phyloP scores from a whole-genome alignment of 2,329 filamentous ascomycete species.

The Exophiala calicioides region DNA sequence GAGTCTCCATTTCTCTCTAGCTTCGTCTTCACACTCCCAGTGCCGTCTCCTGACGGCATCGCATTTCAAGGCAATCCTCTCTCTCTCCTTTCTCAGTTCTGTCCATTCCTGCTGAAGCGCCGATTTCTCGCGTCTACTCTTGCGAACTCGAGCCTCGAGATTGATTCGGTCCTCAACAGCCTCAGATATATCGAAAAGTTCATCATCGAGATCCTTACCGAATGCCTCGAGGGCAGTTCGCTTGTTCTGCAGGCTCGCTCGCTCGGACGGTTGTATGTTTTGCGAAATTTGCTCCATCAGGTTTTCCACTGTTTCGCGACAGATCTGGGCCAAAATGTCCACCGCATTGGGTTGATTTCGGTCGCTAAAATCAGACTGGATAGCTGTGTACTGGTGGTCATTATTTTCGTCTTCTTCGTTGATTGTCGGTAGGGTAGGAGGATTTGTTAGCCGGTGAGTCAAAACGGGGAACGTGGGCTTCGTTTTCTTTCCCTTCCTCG shows the following conservation, averaged over 20 bases:
- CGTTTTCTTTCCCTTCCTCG: conserved; percentile 3
- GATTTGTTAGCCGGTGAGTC: conserved; percentile 34
- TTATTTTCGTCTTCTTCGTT: conserved; percentile 31
- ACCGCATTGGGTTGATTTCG: conserved; percentile 52
- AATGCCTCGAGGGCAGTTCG: conserved; percentile 52
- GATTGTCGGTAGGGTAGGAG: conserved; percentile 29
- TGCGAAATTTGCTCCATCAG: conserved; percentile 47
- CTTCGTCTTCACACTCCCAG: conserved; percentile 41
- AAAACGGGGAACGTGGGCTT: conserved; percentile 34
- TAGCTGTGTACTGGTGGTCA: not conserved
- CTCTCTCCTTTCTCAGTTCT: conserved; percentile 49
- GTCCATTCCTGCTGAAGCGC: conserved; percentile 51
- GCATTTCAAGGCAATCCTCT: conserved; percentile 52
- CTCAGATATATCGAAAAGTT: conserved; percentile 54
- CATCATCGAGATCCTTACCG: conserved; percentile 49
- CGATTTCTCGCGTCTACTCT: conserved; percentile 47
- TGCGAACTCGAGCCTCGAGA: conserved; percentile 48
- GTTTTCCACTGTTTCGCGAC: conserved; percentile 52
- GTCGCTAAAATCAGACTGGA: conserved; percentile 33
- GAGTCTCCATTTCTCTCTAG: conserved; percentile 29
- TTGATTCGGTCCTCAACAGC: conserved; percentile 53
- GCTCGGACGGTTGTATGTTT: conserved; percentile 30
- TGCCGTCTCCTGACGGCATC: conserved; percentile 50
- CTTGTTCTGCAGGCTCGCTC: conserved; percentile 42
- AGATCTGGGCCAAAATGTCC: conserved; percentile 54